A percentile compares a stretch with the other conserved stretches of the same genome.
phyloP scores from a whole-genome alignment of 2,329 filamentous ascomycete species.

The Aspergillus luchuensis region DNA sequence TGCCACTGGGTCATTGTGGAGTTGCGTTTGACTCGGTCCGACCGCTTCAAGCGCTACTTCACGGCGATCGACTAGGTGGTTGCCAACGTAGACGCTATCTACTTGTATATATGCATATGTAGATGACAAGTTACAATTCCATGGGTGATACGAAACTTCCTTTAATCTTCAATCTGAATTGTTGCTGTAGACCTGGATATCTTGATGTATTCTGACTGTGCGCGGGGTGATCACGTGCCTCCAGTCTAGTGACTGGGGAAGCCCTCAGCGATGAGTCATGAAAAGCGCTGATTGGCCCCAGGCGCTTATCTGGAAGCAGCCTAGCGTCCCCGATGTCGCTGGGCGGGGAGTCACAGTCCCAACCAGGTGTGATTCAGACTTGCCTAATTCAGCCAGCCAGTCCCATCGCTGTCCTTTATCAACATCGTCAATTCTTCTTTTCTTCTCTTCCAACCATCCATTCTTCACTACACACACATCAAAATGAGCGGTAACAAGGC shows the following conservation, averaged over 20 bases:
- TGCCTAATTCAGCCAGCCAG: conserved; percentile 10
- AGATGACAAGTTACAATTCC: background rate
- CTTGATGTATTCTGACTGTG: too few species aligned
- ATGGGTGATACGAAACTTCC: too few species aligned
- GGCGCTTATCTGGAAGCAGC: background rate
- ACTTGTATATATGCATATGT: background rate
- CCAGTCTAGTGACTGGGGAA: background rate
- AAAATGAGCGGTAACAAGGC: conserved; percentile 42
- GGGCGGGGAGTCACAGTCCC: background rate
- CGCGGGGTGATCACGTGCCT: background rate
- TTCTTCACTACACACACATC: conserved; percentile 10
- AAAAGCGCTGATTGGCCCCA: background rate
- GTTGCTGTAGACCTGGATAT: too few species aligned
- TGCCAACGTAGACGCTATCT: background rate
- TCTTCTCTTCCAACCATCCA: conserved; percentile 9
- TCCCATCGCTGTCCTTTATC: background rate
- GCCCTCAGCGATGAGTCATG: background rate
- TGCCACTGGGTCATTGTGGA: conserved; percentile 76
- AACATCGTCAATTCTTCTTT: background rate
- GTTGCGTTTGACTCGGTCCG: conserved; percentile 55
- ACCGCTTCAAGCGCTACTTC: conserved; percentile 49
- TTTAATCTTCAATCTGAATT: too few species aligned
- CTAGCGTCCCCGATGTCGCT: conserved; percentile 19
- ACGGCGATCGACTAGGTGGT: conserved; percentile 34
- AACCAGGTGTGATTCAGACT: conserved; percentile 4